Percentiles rank a stretch among this genome's conserved stretches.
Evolutionary conservation across 2,329 filamentous ascomycete species (phyloP).

Genomic region (Sodiomyces alkalinus): DNA sequence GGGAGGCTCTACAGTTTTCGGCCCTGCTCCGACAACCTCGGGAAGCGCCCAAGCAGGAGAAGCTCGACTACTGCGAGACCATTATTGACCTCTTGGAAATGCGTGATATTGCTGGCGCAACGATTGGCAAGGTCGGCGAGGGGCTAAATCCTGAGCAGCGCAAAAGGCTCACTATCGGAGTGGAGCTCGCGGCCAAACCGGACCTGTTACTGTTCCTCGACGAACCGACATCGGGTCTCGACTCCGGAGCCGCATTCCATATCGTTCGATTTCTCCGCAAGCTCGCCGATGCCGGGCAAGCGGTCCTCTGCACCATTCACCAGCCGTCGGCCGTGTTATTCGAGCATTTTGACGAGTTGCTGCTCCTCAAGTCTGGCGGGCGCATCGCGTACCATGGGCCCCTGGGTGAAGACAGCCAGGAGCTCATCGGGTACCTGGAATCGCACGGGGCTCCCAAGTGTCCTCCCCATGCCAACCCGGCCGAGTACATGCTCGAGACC

Average conservation of each 20-base stretch:
- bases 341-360: constrained; percentile 8
- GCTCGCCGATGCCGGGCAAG: constrained; percentile 42
- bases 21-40: constrained; percentile 47
- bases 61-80: constrained; percentile 52
- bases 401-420: constrained; percentile 31
- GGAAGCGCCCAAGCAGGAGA: constrained; percentile 41
- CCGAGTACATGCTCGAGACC: constrained; percentile 36
- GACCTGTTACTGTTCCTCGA: constrained; percentile 51
- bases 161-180: constrained; percentile 39
- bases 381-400: constrained; percentile 38
- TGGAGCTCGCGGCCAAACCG: constrained; percentile 40
- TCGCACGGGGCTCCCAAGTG: constrained; percentile 31
- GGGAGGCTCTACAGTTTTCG: constrained; percentile 51
- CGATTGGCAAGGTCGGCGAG: constrained; percentile 41
- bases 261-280: constrained; percentile 47
- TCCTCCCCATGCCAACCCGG: constrained; percentile 32
- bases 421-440: constrained; percentile 36
- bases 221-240: constrained; percentile 43
- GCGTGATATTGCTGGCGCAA: constrained; percentile 49
- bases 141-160: constrained; percentile 47
- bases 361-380: constrained; percentile 14
- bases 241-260: constrained; percentile 42
- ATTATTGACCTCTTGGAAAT: constrained; percentile 57
- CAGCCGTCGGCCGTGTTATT: constrained; percentile 9
- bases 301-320: constrained; percentile 25